A percentile compares a stretch with the other conserved stretches of the same genome.
Evolutionary conservation across 345 rosid genomes (phyloP).

Genomic region (Firmiana major): DNA sequence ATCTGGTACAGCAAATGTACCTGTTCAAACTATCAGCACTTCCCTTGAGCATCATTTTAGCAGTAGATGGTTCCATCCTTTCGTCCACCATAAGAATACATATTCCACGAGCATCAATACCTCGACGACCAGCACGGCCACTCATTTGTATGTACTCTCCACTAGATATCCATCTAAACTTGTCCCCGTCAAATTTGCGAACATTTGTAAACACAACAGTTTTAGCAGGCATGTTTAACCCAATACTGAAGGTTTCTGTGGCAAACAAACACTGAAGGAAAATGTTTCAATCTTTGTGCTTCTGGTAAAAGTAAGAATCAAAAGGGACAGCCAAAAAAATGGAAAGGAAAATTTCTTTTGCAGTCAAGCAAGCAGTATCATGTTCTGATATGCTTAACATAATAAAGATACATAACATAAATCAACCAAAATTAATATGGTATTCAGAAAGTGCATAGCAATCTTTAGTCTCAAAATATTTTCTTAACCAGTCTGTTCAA

Average conservation of each 20-base stretch:
- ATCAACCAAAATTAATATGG: neutral
- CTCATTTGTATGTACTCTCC: constrained; percentile 99
- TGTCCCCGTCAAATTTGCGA: constrained; percentile 97
- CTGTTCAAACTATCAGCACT: constrained; percentile 96
- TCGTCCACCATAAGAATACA: constrained; percentile 98
- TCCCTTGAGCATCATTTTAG: constrained; percentile 93
- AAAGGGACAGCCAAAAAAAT: neutral
- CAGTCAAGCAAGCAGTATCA: neutral
- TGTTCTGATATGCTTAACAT: neutral
- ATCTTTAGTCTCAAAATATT: neutral
- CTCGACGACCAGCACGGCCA: constrained; percentile 99
- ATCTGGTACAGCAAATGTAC: constrained; percentile 33
- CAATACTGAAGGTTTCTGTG: constrained; percentile 99
- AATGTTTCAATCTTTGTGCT: constrained; percentile 23
- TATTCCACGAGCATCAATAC: constrained; percentile 90
- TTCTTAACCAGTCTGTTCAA: neutral
- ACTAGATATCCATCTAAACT: constrained; percentile 97
- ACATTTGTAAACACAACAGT: constrained; percentile 98
- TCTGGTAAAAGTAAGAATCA: neutral
- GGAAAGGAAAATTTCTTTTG: neutral
- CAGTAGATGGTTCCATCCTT: constrained; percentile 93
- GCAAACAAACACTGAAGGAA: constrained; percentile 88
- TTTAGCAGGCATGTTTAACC: constrained; percentile 98
- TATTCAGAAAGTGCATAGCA: neutral
- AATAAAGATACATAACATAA: neutral